Conservation (phyloP, 164 flowering plant genomes). For the Vitis vinifera region DNA sequence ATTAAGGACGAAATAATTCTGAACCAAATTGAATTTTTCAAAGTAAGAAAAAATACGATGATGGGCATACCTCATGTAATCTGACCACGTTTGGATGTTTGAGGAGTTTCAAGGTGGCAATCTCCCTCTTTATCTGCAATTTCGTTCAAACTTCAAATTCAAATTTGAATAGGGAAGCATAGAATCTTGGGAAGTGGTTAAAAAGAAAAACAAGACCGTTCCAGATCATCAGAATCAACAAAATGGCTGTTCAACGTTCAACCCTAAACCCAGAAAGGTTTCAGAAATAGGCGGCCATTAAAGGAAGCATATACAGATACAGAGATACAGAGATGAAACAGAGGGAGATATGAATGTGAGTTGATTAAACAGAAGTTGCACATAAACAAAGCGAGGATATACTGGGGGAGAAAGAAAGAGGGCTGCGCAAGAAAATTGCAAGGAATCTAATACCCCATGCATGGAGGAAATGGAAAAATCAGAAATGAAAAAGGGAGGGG, state of each 20-base stretch:
- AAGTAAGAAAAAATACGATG: background rate
- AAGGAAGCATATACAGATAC: too few species aligned
- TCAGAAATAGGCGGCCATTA: too few species aligned
- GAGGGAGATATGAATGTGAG: too few species aligned
- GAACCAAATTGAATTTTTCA: background rate
- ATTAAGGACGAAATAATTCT: too few species aligned
- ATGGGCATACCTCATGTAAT: slow-evolving; percentile 64
- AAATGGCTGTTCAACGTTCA: too few species aligned
- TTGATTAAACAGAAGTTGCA: too few species aligned
- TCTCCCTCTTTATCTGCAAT: slow-evolving; percentile 89
- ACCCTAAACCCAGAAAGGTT: too few species aligned
- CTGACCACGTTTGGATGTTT: slow-evolving; percentile 92
- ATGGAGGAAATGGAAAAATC: background rate
- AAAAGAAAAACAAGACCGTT: too few species aligned
- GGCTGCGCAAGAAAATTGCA: background rate
- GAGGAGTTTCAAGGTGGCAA: slow-evolving; percentile 81
- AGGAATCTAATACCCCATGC: background rate
- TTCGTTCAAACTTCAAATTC: background rate
- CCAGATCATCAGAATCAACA: too few species aligned
- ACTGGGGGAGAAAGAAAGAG: background rate
- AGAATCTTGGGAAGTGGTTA: background rate
- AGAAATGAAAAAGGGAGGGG: background rate
- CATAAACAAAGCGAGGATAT: too few species aligned
- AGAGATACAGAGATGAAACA: too few species aligned
- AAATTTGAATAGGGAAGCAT: too few species aligned